Evolutionary conservation across 257 asterid species (phyloP).

Genomic region (Cordia subcordata): DNA sequence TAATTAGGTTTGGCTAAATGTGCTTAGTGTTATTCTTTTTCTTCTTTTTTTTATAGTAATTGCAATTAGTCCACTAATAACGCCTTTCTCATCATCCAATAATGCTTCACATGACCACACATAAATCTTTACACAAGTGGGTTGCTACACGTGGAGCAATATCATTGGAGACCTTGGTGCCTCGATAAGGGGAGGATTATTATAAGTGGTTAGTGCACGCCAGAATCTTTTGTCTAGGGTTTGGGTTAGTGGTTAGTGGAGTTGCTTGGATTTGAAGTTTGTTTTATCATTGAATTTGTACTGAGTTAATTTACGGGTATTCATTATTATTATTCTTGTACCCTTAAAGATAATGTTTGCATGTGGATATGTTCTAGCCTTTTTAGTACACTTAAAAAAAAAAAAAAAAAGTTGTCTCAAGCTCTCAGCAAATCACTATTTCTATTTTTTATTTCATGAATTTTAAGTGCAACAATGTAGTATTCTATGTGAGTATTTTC

Average conservation of each 20-base stretch:
- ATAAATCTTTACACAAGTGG: constrained; percentile 47
- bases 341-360: constrained; percentile 22
- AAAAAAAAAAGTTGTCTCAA: too few species aligned
- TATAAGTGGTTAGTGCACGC: constrained; percentile 55
- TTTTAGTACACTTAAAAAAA: too few species aligned
- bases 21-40: neutral
- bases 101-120: constrained; percentile 52
- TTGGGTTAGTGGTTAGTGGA: constrained; percentile 19
- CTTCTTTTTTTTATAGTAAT: neutral
- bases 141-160: constrained; percentile 42
- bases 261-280: constrained; percentile 58
- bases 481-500: too few species aligned
- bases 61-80: neutral
- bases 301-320: constrained; percentile 16
- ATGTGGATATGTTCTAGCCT: constrained; percentile 48
- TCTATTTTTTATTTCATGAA: neutral
- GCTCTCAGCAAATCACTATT: too few species aligned
- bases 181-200: constrained; percentile 41
- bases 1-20: too few species aligned
- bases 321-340: constrained; percentile 14
- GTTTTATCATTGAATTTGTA: constrained; percentile 16
- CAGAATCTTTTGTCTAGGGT: constrained; percentile 45
- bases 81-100: constrained; percentile 22
- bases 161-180: constrained; percentile 36
- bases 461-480: too few species aligned